These are phyloP conservation scores for Gossypium mustelinum DNA, from an alignment of 345 rosid genomes.

Conservation along the genomic window DNA sequence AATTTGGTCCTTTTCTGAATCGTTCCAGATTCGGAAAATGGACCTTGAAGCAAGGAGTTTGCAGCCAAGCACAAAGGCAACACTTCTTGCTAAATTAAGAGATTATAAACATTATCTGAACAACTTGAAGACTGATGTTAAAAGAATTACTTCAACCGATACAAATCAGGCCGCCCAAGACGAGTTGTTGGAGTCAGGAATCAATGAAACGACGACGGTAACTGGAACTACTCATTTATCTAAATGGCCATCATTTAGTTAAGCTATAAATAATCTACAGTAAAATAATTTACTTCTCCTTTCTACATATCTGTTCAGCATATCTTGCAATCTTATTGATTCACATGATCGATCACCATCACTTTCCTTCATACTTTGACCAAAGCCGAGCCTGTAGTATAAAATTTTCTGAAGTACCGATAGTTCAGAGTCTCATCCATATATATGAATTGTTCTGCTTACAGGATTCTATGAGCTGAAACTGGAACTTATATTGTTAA, in stretches of 20 bases:
- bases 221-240: neutral
- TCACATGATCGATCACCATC: neutral
- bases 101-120: slow-evolving; percentile 46
- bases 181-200: slow-evolving; percentile 42
- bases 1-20: slow-evolving; percentile 1
- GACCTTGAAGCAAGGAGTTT: slow-evolving; percentile 57
- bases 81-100: slow-evolving; percentile 44
- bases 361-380: neutral
- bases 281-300: neutral
- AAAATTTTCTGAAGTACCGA: neutral
- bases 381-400: neutral
- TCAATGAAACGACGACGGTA: slow-evolving; percentile 37
- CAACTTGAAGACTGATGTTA: slow-evolving; percentile 41
- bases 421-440: neutral
- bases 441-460: slow-evolving; percentile 1
- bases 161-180: slow-evolving; percentile 32
- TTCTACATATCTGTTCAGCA: neutral
- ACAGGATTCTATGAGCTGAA: neutral
- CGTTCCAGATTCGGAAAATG: slow-evolving; percentile 49
- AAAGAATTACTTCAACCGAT: slow-evolving; percentile 28
- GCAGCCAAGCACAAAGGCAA: slow-evolving; percentile 37
- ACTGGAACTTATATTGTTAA: neutral
- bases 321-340: neutral
- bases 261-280: neutral
- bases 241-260: neutral